Percentiles rank a stretch among this genome's conserved stretches.
phyloP scores from a whole-genome alignment of 2,329 filamentous ascomycete species.

The Teratosphaeria zuluensis region DNA sequence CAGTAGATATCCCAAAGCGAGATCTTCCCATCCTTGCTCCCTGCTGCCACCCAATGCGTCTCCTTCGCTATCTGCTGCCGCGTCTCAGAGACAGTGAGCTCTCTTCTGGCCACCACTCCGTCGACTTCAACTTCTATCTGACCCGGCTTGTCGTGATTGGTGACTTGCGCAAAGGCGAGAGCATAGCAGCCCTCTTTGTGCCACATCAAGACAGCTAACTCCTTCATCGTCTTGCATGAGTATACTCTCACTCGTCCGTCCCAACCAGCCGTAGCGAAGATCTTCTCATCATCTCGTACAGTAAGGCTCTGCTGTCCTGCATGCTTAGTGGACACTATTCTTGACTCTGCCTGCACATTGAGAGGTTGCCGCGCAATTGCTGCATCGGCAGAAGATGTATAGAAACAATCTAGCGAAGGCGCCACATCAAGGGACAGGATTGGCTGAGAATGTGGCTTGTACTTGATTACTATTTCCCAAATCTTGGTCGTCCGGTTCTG shows the following conservation, averaged over 20 bases:
- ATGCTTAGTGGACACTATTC: conserved; percentile 64
- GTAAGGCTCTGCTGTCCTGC: conserved; percentile 75
- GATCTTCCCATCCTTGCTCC: conserved; percentile 89
- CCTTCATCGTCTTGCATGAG: conserved; percentile 63
- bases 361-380: conserved; percentile 68
- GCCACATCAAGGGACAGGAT: conserved; percentile 53
- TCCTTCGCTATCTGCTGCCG: conserved; percentile 48
- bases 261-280: conserved; percentile 91
- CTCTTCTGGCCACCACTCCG: conserved; percentile 1
- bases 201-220: conserved; percentile 90
- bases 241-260: conserved; percentile 76
- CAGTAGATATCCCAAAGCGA: conserved; percentile 89
- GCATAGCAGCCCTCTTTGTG: conserved; percentile 82
- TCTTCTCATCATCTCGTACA: conserved; percentile 67
- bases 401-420: conserved; percentile 46
- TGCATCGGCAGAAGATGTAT: conserved; percentile 77
- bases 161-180: conserved; percentile 55
- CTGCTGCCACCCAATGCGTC: conserved; percentile 82
- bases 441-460: conserved; percentile 66
- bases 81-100: conserved; percentile 24
- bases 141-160: neutral
- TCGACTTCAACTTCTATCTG: neutral
- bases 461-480: conserved; percentile 52
- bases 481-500: conserved; percentile 33
- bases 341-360: conserved; percentile 2